phyloP scores from a whole-genome alignment of 768 basidiomycete genomes.

The Dendrothele bispora region DNA sequence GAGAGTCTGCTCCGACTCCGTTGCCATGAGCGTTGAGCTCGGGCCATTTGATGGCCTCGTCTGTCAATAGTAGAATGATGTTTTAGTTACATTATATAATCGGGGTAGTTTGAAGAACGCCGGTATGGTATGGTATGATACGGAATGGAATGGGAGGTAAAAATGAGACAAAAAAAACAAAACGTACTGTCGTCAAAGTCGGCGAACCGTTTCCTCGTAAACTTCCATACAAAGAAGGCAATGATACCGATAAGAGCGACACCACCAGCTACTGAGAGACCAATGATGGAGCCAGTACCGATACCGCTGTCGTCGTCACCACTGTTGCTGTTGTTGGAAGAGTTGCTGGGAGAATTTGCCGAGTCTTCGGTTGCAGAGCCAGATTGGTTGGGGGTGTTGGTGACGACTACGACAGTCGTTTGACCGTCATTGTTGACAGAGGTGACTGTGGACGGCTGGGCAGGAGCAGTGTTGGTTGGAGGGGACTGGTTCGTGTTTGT shows the following conservation, averaged over 20 bases:
- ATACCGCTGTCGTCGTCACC: slow-evolving; percentile 38
- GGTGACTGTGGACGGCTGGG: slow-evolving; percentile 12
- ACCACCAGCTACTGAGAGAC: slow-evolving; percentile 80
- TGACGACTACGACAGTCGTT: slow-evolving; percentile 21
- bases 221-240: slow-evolving; percentile 84
- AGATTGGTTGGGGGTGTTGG: slow-evolving; percentile 8
- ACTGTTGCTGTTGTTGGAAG: slow-evolving; percentile 9
- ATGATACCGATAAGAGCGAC: slow-evolving; percentile 70
- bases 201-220: slow-evolving; percentile 73
- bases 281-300: slow-evolving; percentile 72
- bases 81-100: too few species aligned
- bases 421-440: slow-evolving; percentile 31
- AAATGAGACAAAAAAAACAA: slow-evolving; percentile 8
- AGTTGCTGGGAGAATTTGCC: slow-evolving; percentile 22
- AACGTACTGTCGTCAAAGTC: slow-evolving; percentile 80
- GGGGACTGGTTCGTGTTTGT: slow-evolving; percentile 7
- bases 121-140: too few species aligned
- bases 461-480: slow-evolving; percentile 8
- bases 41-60: slow-evolving; percentile 90
- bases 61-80: slow-evolving; percentile 38
- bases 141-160: too few species aligned
- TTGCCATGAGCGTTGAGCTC: slow-evolving; percentile 75
- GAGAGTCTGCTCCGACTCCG: slow-evolving; percentile 43
- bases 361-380: slow-evolving; percentile 24
- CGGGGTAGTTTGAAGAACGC: too few species aligned